Base-by-base conservation (phyloP, 352 stramenopile species). In the Aphanomyces stellatus region DNA sequence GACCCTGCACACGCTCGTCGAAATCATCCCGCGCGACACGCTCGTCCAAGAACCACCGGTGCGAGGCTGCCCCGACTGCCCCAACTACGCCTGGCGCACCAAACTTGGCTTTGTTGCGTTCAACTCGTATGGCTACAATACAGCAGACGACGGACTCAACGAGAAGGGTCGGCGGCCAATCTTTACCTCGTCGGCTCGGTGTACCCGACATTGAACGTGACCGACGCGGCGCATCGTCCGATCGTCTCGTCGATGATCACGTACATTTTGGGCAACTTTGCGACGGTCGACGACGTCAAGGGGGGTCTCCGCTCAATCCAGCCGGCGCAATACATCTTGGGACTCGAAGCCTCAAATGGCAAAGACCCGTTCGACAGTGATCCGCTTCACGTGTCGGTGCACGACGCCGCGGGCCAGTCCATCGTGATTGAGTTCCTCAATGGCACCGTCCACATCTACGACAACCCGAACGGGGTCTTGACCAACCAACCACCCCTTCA, bases 361-460 rank as follows among this genome's bases (percentile, higher is more conserved):
- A n/a, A n/a, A n/a, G n/a, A n/a, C n/a, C n/a, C n/a, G n/a, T n/a
- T n/a, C n/a, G n/a, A n/a, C n/a, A n/a, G n/a, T n/a, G n/a, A n/a
- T 8, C 80, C 79, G 43, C 72, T 91, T 13, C 82, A 91, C 51
- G 72, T 89, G 13, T 82, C 71, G 51, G 71, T 91, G 4, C 82
- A 87, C 35, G 82, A 91, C 49, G 74, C 74, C 0, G 62, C 75
- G 25, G 80, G 82, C 15, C 65, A 81, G 25, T 88, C 67, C 70
- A 70, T 91, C 57, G 82, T 88, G 33, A 78, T 91, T 34, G 82
- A 91, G 61, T 88, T 89, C 55, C 68, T 91, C n/a, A 24, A 86
- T 17, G 80, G 82, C 10, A 53, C 78, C 51, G 62, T 73, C 10
- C 72, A 78, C 28, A 62, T 89, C 3, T 80, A 87, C 57, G 76